Evolutionary conservation across 2,329 filamentous ascomycete species (phyloP).

Genomic region (Tolypocladium inflatum): DNA sequence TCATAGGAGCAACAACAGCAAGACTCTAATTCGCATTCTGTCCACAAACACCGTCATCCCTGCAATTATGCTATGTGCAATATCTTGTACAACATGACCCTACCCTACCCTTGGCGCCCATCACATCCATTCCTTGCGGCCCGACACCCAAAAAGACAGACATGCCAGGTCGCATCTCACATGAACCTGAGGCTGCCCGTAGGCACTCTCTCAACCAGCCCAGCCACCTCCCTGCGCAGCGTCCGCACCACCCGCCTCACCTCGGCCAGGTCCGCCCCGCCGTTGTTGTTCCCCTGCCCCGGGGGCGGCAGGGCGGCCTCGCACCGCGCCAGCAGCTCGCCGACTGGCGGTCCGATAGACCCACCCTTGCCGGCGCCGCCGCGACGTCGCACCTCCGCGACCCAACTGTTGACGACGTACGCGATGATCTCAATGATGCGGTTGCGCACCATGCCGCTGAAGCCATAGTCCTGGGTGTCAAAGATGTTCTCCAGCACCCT

Average conservation of each 20-base stretch:
- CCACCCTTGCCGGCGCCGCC: slow-evolving; percentile 30
- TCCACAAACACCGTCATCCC: neutral
- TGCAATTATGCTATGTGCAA: slow-evolving; percentile 5
- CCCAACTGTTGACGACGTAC: slow-evolving; percentile 38
- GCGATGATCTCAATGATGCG: slow-evolving; percentile 46
- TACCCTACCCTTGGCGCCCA: slow-evolving; percentile 2
- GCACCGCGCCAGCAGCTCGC: slow-evolving; percentile 40
- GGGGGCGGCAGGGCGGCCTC: slow-evolving; percentile 33
- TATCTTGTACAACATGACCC: slow-evolving; percentile 2
- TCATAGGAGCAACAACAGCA: too few species aligned
- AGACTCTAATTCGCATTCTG: neutral
- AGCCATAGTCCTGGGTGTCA: slow-evolving; percentile 49
- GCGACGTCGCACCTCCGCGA: slow-evolving; percentile 37
- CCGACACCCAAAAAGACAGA: neutral
- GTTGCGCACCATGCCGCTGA: slow-evolving; percentile 39
- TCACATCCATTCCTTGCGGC: neutral
- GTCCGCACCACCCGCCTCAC: slow-evolving; percentile 31
- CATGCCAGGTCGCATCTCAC: slow-evolving; percentile 14
- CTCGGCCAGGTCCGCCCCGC: slow-evolving; percentile 34
- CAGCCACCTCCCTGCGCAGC: slow-evolving; percentile 33
- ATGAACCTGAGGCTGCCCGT: slow-evolving; percentile 35
- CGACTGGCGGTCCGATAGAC: slow-evolving; percentile 32
- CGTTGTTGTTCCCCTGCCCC: slow-evolving; percentile 31
- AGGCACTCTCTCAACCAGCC: slow-evolving; percentile 31
- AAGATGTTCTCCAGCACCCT: slow-evolving; percentile 48